Evolutionary conservation across 2,329 filamentous ascomycete genomes (phyloP).

Genomic region (Botrytis fabae): DNA sequence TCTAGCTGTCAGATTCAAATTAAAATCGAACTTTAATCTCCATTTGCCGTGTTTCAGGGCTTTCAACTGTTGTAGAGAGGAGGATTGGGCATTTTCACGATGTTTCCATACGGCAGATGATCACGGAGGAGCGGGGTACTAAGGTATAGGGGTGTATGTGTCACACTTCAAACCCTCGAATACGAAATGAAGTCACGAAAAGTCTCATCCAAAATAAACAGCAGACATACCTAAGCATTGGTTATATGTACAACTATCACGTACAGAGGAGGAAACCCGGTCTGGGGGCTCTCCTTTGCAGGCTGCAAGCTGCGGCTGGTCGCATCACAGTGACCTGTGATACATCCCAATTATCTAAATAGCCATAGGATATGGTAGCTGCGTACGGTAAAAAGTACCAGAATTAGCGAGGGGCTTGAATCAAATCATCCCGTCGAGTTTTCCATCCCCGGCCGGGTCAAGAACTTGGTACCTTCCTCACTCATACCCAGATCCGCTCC

Average conservation of each 20-base stretch:
- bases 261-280: background rate
- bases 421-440: background rate
- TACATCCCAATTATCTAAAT: background rate
- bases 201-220: background rate
- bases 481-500: background rate
- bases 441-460: background rate
- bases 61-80: background rate
- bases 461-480: background rate
- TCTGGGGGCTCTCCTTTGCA: background rate
- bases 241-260: background rate
- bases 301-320: background rate
- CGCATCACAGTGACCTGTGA: background rate
- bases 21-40: background rate
- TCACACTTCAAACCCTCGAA: background rate
- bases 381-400: background rate
- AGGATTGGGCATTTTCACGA: background rate
- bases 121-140: background rate
- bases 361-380: background rate
- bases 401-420: background rate
- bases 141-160: background rate
- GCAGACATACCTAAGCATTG: background rate
- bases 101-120: background rate
- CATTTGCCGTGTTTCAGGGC: constrained; percentile 4
- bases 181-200: background rate
- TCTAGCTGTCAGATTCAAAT: constrained; percentile 5